These are phyloP conservation scores for Salpingoeca rosetta DNA, from an alignment of 78 protist genomes.

Conservation along the genomic window DNA sequence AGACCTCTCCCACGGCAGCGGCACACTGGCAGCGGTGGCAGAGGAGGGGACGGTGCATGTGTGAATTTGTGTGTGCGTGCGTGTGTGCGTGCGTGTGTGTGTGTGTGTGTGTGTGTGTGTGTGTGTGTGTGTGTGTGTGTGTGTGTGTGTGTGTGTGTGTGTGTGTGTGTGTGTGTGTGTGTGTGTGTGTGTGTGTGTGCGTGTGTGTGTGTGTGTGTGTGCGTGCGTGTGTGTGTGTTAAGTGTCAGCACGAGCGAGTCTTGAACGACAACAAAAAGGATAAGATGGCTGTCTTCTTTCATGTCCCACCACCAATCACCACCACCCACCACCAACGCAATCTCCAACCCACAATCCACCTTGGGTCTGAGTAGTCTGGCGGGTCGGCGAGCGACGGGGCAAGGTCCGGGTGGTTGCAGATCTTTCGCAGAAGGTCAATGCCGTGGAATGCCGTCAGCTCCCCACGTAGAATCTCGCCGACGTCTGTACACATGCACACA, in stretches of 20 bases:
- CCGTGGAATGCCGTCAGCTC: slow-evolving; percentile 32
- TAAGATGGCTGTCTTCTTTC: too few species aligned
- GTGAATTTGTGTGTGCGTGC: background rate
- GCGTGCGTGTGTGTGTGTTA: too few species aligned
- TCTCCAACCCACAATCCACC: background rate
- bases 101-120: too few species aligned
- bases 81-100: too few species aligned
- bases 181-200: too few species aligned
- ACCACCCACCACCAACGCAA: background rate
- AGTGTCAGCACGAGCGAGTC: too few species aligned
- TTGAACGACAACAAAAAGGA: too few species aligned
- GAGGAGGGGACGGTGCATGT: background rate
- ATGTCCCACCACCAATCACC: too few species aligned
- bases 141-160: too few species aligned
- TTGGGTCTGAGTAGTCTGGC: background rate
- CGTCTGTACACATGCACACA: background rate
- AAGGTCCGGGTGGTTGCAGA: slow-evolving; percentile 93
- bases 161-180: too few species aligned
- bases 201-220: too few species aligned
- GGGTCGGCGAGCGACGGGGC: background rate
- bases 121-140: too few species aligned
- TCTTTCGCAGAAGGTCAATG: slow-evolving; percentile 68
- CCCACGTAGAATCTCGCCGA: slow-evolving; percentile 27
- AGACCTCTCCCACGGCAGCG: slow-evolving; percentile 16
- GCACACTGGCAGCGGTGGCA: background rate